Evolutionary conservation across 768 basidiomycete species (phyloP).

Genomic region (Mycena rebaudengoi): DNA sequence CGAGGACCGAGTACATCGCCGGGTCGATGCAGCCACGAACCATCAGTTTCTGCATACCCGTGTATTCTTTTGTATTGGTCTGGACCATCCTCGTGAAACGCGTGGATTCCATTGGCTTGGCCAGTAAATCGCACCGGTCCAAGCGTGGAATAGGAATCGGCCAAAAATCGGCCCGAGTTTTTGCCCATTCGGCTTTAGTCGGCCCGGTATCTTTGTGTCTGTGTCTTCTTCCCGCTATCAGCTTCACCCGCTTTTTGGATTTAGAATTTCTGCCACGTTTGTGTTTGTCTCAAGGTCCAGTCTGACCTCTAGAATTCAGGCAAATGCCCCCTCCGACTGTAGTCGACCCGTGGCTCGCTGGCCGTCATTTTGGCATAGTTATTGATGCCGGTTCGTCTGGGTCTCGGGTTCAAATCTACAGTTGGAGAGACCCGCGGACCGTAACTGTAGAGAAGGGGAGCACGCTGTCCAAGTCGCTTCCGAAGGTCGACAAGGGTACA

Average conservation of each 20-base stretch:
- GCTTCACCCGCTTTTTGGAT: not conserved
- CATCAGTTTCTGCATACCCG: too few species aligned
- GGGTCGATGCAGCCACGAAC: too few species aligned
- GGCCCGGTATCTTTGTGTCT: not conserved
- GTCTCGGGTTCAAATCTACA: slow-evolving; percentile 95
- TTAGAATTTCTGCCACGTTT: slow-evolving; percentile 12
- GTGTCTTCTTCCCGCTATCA: not conserved
- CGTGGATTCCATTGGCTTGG: too few species aligned
- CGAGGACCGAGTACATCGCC: too few species aligned
- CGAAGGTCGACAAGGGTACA: slow-evolving; percentile 93
- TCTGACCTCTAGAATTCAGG: not conserved
- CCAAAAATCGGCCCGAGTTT: too few species aligned
- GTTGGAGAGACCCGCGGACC: slow-evolving; percentile 86
- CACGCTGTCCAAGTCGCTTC: slow-evolving; percentile 65
- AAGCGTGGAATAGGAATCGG: too few species aligned
- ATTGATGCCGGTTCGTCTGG: slow-evolving; percentile 99
- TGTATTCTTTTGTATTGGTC: too few species aligned
- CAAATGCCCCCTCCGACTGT: slow-evolving; percentile 80
- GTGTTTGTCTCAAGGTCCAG: not conserved
- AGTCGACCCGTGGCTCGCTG: slow-evolving; percentile 77
- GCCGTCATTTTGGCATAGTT: slow-evolving; percentile 90
- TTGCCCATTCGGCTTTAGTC: too few species aligned
- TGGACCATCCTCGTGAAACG: too few species aligned
- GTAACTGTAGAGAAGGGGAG: slow-evolving; percentile 58
- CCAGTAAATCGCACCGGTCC: too few species aligned